Percentiles rank a stretch among this genome's conserved stretches.
phyloP scores from a whole-genome alignment of 495 filamentous ascomycete species.

The Neurospora tetraspora region DNA sequence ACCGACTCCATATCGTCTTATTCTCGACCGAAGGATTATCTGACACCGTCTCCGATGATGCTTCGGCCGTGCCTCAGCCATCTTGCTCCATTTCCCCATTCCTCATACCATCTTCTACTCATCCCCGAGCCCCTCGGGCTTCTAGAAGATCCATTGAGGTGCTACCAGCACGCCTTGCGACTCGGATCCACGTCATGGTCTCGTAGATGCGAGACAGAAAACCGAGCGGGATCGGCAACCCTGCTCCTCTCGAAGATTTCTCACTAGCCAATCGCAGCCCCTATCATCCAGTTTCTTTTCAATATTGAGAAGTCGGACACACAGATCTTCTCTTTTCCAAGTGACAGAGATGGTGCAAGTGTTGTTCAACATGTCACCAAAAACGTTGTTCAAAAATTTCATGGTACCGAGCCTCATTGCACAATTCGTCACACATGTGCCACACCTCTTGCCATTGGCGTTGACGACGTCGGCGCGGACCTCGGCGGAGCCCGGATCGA shows the following conservation, averaged over 20 bases:
- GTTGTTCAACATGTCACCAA: neutral
- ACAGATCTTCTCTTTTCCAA: neutral
- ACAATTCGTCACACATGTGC: neutral
- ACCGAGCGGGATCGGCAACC: neutral
- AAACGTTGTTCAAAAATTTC: neutral
- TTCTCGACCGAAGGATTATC: neutral
- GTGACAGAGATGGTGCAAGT: neutral
- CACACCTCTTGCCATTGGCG: too few relatives aligned
- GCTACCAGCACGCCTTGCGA: neutral
- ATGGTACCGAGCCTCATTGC: neutral
- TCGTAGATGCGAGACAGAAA: neutral
- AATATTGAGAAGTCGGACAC: neutral
- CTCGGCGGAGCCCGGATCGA: too few relatives aligned
- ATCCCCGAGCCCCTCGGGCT: neutral
- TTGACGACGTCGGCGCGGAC: too few relatives aligned
- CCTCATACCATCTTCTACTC: neutral
- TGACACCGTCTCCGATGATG: neutral
- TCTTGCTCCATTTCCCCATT: neutral
- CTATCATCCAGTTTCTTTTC: neutral
- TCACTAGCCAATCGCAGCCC: neutral
- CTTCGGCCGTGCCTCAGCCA: neutral
- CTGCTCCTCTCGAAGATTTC: neutral
- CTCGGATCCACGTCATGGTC: neutral
- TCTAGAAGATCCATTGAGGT: neutral
- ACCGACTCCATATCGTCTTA: neutral